Percentiles rank a stretch among this genome's conserved stretches.
Conservation (phyloP, 2,329 filamentous ascomycete species). For the Ophiostoma triangulosporum region DNA sequence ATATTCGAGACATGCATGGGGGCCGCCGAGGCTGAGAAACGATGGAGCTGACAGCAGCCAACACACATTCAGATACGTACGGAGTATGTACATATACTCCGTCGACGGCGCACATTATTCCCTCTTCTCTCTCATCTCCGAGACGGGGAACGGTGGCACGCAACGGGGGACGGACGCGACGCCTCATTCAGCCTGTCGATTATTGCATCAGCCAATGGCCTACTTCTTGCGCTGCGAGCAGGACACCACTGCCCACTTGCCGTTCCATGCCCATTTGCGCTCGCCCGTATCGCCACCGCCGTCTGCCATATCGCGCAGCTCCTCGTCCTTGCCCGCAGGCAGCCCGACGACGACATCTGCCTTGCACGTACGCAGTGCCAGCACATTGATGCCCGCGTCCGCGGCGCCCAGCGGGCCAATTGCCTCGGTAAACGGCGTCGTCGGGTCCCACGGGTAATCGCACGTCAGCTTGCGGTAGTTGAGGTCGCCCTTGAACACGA, state of each 20-base stretch:
- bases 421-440: conserved; percentile 72
- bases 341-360: conserved; percentile 90
- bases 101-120: no score
- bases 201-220: not conserved
- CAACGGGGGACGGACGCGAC: no score
- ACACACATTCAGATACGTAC: no score
- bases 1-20: no score
- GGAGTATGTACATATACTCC: no score
- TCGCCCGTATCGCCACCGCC: conserved; percentile 58
- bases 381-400: conserved; percentile 66
- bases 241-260: conserved; percentile 92
- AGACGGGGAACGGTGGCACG: no score
- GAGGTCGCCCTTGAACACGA: conserved; percentile 93
- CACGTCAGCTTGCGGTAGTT: conserved; percentile 90
- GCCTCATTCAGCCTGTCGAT: not conserved
- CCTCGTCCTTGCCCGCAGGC: conserved; percentile 66
- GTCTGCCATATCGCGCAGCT: conserved; percentile 51
- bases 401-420: conserved; percentile 73
- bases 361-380: conserved; percentile 89
- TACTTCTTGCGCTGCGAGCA: conserved; percentile 48
- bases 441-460: conserved; percentile 71
- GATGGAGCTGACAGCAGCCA: no score
- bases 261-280: conserved; percentile 86
- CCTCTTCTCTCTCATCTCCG: no score
- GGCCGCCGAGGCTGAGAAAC: no score